A percentile compares a stretch with the other conserved stretches of the same genome.
phyloP scores from a whole-genome alignment of 2,329 filamentous ascomycete species.

The Aureobasidium sp. region DNA sequence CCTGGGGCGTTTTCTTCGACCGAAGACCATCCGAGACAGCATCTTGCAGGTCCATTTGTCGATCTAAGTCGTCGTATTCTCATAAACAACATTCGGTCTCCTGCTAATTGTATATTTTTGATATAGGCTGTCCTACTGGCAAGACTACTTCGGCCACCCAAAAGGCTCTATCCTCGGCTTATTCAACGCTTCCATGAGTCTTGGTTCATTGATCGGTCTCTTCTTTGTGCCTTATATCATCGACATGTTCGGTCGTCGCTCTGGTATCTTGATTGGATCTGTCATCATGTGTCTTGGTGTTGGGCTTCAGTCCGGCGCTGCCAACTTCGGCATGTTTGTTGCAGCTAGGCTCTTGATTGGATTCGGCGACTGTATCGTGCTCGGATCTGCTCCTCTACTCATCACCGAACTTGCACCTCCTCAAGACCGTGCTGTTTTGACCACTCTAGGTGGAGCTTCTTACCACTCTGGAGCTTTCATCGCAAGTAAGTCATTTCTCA shows the following conservation, averaged over 20 bases:
- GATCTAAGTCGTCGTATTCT: too few relatives aligned
- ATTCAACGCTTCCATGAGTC: slow-evolving; percentile 1
- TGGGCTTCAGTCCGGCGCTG: slow-evolving; percentile 1
- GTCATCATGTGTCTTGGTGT: slow-evolving; percentile 32
- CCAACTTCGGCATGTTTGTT: slow-evolving; percentile 11
- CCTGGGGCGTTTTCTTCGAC: too few relatives aligned
- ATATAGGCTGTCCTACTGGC: slow-evolving; percentile 7
- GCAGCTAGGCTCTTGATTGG: not conserved
- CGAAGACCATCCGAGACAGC: too few relatives aligned
- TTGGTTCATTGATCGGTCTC: not conserved
- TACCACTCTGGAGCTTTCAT: slow-evolving; percentile 6
- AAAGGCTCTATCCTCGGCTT: not conserved
- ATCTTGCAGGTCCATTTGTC: too few relatives aligned
- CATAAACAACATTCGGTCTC: too few relatives aligned
- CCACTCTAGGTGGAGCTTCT: not conserved
- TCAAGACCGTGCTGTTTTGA: slow-evolving; percentile 1
- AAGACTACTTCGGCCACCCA: slow-evolving; percentile 6
- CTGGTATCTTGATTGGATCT: slow-evolving; percentile 42
- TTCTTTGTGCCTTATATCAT: slow-evolving; percentile 37
- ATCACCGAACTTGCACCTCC: slow-evolving; percentile 2
- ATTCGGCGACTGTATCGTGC: slow-evolving; percentile 1
- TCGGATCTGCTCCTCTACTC: slow-evolving; percentile 4
- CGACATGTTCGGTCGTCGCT: slow-evolving; percentile 41
- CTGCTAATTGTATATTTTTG: too few relatives aligned
- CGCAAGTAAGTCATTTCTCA: not conserved